Evolutionary conservation across 2,329 filamentous ascomycete genomes (phyloP), one percentile per base, ranked within the genome.

Genomic region (Shiraia bambusicola): DNA sequence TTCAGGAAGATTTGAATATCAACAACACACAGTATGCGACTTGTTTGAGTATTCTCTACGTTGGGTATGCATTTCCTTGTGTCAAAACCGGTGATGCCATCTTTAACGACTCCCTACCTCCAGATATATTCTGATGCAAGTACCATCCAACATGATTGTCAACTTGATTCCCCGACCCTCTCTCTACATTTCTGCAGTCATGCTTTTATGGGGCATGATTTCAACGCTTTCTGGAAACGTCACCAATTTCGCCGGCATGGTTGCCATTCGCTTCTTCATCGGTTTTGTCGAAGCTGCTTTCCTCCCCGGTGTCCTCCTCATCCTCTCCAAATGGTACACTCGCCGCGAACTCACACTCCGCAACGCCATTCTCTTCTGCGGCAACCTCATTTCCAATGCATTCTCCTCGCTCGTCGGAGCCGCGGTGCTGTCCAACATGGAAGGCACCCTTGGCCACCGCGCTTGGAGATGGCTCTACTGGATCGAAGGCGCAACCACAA

Each of bases 271-370:
- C 10, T 69, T 69, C 49, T 67, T 58, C 50, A 63, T 69, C 35
- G 66, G 66, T 1, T 65, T 69, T 33, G 63, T 66, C 6, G 66
- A 69, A 49, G 65, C 65, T 11, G 69, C 67, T 0, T 84, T 84
- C 61, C 70, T 84, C 17, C 82, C 83, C 0, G 83, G 83, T 29
- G 79, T 79, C 0, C 72, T 85, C 9, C 72, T 84, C 30, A 79
- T 84, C 32, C 72, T 86, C 14, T 82, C 79, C 0, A 81, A 83
- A 52, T 86, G 82, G 77, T 86, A 86, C 63, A 85, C 82, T 1
- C 74, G 81, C 34, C 75, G 76, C 35, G 69, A 72, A 42, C 56
- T 71, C 27, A 67, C 67, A 6, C 59, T 63, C 1, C 61, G 69
- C 8, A 69, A 69, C 35, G 65, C 70, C 6, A 62, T 70, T 32